These are phyloP conservation scores for Boletus mariae DNA, from an alignment of 1,284 basidiomycete species.

Conservation along the genomic window DNA sequence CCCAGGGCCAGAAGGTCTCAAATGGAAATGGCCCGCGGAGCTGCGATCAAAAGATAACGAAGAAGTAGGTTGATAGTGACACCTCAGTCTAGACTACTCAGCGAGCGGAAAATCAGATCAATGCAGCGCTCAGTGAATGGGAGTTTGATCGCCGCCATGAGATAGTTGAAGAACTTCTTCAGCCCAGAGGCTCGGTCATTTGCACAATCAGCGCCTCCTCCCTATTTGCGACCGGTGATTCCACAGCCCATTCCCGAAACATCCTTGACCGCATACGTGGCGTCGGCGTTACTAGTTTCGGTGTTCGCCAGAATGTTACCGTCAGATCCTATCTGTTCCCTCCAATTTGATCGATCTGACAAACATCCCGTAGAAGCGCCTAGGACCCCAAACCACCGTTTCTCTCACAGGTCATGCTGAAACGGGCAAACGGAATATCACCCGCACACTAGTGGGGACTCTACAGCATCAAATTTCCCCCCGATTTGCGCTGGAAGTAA, in stretches of 20 bases:
- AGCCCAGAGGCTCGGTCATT: slow-evolving; percentile 44
- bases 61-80: slow-evolving; percentile 43
- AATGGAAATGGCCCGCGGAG: slow-evolving; percentile 39
- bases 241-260: slow-evolving; percentile 19
- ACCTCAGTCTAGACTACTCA: slow-evolving; percentile 20
- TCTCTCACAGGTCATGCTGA: slow-evolving; percentile 33
- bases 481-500: slow-evolving; percentile 46
- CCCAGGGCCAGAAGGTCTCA: slow-evolving; percentile 52
- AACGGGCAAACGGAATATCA: slow-evolving; percentile 24
- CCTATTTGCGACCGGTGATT: slow-evolving; percentile 38
- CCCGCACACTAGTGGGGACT: slow-evolving; percentile 52
- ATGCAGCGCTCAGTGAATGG: slow-evolving; percentile 43
- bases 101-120: slow-evolving; percentile 39
- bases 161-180: slow-evolving; percentile 44
- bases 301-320: slow-evolving; percentile 38
- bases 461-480: slow-evolving; percentile 64
- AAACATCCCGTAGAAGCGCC: slow-evolving; percentile 34
- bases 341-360: slow-evolving; percentile 25
- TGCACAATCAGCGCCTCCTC: slow-evolving; percentile 49
- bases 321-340: slow-evolving; percentile 30
- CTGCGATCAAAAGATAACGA: slow-evolving; percentile 45
- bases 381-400: slow-evolving; percentile 40
- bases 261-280: slow-evolving; percentile 36
- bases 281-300: slow-evolving; percentile 33
- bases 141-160: slow-evolving; percentile 41